A percentile compares a stretch with the other conserved stretches of the same genome.
These are phyloP conservation scores for Anthracocystis setariae DNA, from an alignment of 1,284 basidiomycete species.

Conservation along the genomic window DNA sequence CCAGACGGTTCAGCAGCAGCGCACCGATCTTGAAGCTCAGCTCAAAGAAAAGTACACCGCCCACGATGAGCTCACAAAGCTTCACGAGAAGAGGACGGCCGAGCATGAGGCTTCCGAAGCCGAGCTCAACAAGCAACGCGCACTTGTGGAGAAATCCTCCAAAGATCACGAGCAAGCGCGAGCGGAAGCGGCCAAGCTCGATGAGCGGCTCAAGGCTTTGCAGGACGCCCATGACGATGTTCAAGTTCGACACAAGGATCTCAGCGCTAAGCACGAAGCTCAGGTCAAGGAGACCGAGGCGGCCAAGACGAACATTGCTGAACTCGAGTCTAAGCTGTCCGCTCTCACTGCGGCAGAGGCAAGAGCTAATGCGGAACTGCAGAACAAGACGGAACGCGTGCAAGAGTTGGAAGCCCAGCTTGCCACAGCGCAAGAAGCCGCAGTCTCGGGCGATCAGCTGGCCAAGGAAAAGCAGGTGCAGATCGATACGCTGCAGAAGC, in stretches of 20 bases:
- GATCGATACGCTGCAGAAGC: constrained; percentile 14
- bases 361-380: constrained; percentile 14
- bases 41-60: constrained; percentile 18
- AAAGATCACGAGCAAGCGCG: constrained; percentile 19
- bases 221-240: constrained; percentile 20
- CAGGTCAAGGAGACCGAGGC: constrained; percentile 12
- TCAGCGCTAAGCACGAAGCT: constrained; percentile 17
- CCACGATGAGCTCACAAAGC: constrained; percentile 21
- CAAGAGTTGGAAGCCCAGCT: constrained; percentile 32
- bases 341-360: constrained; percentile 6
- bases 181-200: constrained; percentile 18
- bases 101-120: constrained; percentile 19
- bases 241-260: constrained; percentile 11
- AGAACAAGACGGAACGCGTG: constrained; percentile 8
- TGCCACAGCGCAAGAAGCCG: constrained; percentile 15
- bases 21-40: constrained; percentile 13
- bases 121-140: constrained; percentile 28
- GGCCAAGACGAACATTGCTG: constrained; percentile 9
- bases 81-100: constrained; percentile 20
- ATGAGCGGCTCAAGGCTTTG: constrained; percentile 8
- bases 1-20: constrained; percentile 12
- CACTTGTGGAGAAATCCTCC: constrained; percentile 11
- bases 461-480: constrained; percentile 27
- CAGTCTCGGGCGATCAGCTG: constrained; percentile 16
- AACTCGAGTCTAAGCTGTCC: constrained; percentile 26